Evolutionary conservation across 352 stramenopile genomes (phyloP), one percentile per base, ranked within the genome.

Genomic region (Pythium utonaiense): DNA sequence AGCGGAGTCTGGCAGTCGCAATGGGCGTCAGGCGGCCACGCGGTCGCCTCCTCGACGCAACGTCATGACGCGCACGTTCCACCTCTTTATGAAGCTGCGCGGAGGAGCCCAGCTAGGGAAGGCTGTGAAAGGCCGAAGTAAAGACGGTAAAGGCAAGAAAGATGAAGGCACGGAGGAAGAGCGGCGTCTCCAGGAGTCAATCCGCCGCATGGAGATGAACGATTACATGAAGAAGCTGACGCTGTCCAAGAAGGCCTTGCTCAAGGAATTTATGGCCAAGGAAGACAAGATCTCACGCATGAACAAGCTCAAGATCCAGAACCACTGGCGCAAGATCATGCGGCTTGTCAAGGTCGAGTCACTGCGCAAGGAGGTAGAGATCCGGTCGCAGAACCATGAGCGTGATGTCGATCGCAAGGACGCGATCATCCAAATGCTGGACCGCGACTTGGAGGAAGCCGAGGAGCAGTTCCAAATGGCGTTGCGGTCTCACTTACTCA

Each of bases 311-410:
- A 97, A 98, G 63, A 97, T 98, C 65, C 86, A 98, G 57, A 97
- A 96, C 67, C 91, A 97, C 61, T 98, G 92, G 92, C 82, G 93
- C 49, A 97, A 97, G 69, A 98, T 98, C 68, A 97, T 98, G 91
- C 78, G 93, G n/a, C 75, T 97, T 0, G 86, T 96, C 52, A 98
- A 98, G 69, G 85, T 97, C 52, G 88, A 97, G 61, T 75, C 79
- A 9, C 75, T 98, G 36, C 79, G 88, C 53, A 97, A 97, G 57
- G 89, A 97, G 41, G 92, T 98, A 10, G 92, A 98, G 64, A 89
- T 98, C 56, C 80, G 81, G 2, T 87, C 80, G 22, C 92, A 98
- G 57, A 97, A 97, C 70, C 93, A 98, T 73, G 93, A 98, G 73
- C 87, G 93, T n/a, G 90, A 98, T 67, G 89, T 98, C 4, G 93